Conservation (phyloP, 805 yeast genomes). For the Cyberlindnera saturnus region DNA sequence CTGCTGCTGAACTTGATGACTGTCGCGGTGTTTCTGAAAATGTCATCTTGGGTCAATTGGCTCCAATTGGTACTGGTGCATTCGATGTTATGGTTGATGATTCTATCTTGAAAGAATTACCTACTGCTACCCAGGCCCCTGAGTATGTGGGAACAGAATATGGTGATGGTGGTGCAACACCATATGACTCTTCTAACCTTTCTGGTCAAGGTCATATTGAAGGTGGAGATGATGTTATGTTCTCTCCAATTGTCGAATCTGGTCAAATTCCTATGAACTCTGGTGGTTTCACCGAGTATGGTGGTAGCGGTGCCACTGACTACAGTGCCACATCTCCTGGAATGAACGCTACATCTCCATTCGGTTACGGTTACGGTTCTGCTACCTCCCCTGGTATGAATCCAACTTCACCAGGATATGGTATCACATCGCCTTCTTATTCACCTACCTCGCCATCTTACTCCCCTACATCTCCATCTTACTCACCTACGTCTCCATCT, state of each 20-base stretch:
- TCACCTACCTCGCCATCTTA: conserved; percentile 69
- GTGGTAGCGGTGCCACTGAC: conserved; percentile 50
- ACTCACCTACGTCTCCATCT: conserved; percentile 72
- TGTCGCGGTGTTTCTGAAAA: conserved; percentile 98
- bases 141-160: conserved; percentile 32
- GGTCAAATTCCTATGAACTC: conserved; percentile 75
- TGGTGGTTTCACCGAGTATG: conserved; percentile 59
- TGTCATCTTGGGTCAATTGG: conserved; percentile 95
- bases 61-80: conserved; percentile 98
- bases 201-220: conserved; percentile 59
- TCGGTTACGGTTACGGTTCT: conserved; percentile 39
- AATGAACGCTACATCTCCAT: conserved; percentile 42
- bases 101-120: conserved; percentile 55
- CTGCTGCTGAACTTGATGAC: conserved; percentile 95
- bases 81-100: conserved; percentile 95
- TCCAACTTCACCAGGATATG: conserved; percentile 51
- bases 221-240: conserved; percentile 67
- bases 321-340: conserved; percentile 51
- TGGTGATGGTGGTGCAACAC: conserved; percentile 75
- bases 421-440: conserved; percentile 66
- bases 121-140: conserved; percentile 31
- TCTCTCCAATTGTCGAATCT: conserved; percentile 89
- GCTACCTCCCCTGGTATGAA: conserved; percentile 38
- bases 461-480: conserved; percentile 63
- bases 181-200: conserved; percentile 76